phyloP scores from a whole-genome alignment of 805 yeast genomes.

The Candida qinlingensis region DNA sequence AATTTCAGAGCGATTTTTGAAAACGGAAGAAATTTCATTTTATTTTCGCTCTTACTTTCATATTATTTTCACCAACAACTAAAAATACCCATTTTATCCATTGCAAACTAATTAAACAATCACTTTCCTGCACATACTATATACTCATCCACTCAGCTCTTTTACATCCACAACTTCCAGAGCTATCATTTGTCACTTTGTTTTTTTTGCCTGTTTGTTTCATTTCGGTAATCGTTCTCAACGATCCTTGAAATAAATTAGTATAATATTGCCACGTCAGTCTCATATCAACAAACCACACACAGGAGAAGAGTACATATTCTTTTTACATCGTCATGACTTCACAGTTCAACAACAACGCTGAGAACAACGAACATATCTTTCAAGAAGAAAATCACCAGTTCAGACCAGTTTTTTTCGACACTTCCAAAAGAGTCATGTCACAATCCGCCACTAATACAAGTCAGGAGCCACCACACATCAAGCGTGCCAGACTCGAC shows the following conservation, averaged over 20 bases:
- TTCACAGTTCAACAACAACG: slow-evolving; percentile 32
- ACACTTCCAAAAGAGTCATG: slow-evolving; percentile 19
- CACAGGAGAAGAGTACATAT: background rate
- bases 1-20: background rate
- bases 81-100: too few relatives aligned
- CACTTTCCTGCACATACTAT: too few relatives aligned
- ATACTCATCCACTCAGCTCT: too few relatives aligned
- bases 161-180: too few relatives aligned
- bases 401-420: slow-evolving; percentile 25
- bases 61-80: too few relatives aligned
- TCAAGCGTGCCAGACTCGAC: slow-evolving; percentile 29
- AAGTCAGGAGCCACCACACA: slow-evolving; percentile 16
- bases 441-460: slow-evolving; percentile 11
- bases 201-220: too few relatives aligned
- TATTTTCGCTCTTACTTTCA: background rate
- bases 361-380: slow-evolving; percentile 32
- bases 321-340: slow-evolving; percentile 24
- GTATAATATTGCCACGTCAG: too few relatives aligned
- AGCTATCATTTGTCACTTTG: too few relatives aligned
- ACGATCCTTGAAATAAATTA: too few relatives aligned
- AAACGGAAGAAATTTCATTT: background rate
- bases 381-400: slow-evolving; percentile 26
- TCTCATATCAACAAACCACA: background rate
- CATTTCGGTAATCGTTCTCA: too few relatives aligned
- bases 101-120: too few relatives aligned